Conservation (phyloP, 768 basidiomycete species). For the Lenzites betulinus region DNA sequence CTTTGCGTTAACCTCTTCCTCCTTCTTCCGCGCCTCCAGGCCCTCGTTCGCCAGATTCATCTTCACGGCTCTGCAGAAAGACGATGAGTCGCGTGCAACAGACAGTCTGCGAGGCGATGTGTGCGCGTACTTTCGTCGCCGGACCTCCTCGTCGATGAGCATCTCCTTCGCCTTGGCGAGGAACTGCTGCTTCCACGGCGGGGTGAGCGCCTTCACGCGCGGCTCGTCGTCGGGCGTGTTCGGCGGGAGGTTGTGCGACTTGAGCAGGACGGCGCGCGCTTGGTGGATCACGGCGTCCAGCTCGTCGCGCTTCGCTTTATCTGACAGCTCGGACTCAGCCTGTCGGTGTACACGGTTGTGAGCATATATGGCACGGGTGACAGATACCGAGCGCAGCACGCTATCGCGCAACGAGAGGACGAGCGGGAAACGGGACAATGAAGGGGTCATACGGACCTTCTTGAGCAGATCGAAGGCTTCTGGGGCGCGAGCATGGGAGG, state of each 20-base stretch:
- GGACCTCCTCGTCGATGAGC: conserved; percentile 87
- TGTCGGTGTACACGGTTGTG: conserved; percentile 31
- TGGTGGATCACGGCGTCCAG: conserved; percentile 78
- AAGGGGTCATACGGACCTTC: conserved; percentile 59
- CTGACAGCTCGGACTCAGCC: conserved; percentile 85
- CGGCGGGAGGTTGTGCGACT: conserved; percentile 59
- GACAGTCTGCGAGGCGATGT: not conserved
- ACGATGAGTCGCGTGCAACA: not conserved
- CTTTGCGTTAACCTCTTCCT: conserved; percentile 73
- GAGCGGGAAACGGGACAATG: too few relatives aligned
- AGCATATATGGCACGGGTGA: not conserved
- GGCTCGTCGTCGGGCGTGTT: conserved; percentile 62
- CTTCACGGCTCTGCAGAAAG: conserved; percentile 69
- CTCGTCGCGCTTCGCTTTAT: conserved; percentile 77
- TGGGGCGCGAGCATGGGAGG: conserved; percentile 80
- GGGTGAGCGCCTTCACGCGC: conserved; percentile 52
- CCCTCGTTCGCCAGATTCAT: conserved; percentile 92
- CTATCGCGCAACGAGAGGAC: not conserved
- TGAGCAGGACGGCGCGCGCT: conserved; percentile 70
- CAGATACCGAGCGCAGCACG: not conserved
- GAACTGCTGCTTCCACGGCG: conserved; percentile 68
- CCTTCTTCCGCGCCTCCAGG: conserved; percentile 89
- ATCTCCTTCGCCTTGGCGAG: conserved; percentile 78
- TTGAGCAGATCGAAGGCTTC: conserved; percentile 94
- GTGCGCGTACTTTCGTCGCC: conserved; percentile 66